These are phyloP conservation scores for Stagonosporopsis rhizophila DNA, from an alignment of 2,329 filamentous ascomycete genomes.

Conservation along the genomic window DNA sequence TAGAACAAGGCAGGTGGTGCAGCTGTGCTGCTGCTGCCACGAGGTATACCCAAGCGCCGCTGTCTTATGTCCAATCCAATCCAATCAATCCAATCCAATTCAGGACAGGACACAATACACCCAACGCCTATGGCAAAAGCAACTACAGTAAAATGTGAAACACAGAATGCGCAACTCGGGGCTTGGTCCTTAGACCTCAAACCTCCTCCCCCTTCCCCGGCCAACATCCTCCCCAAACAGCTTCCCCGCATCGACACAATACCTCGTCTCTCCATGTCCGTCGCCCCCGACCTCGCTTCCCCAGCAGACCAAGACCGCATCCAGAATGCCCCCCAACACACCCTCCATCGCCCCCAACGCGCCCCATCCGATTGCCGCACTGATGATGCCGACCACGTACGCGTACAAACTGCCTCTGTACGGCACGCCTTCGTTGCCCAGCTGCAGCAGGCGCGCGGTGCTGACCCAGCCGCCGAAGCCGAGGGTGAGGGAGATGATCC, in stretches of 20 bases:
- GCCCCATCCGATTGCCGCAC: conserved; percentile 93
- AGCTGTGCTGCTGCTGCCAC: background rate
- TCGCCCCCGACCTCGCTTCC: conserved; percentile 72
- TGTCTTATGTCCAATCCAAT: background rate
- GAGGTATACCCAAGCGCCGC: background rate
- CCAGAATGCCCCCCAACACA: conserved; percentile 83
- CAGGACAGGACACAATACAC: no score
- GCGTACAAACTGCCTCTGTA: conserved; percentile 85
- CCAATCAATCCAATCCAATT: no score
- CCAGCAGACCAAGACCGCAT: conserved; percentile 92
- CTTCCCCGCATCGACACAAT: conserved; percentile 90
- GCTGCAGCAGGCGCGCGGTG: conserved; percentile 78
- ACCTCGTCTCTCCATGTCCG: conserved; percentile 72
- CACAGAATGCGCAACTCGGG: background rate
- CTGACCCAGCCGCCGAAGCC: conserved; percentile 98
- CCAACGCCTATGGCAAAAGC: background rate
- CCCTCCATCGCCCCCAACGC: conserved; percentile 91
- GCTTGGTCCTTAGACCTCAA: conserved; percentile 31
- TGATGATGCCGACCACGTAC: conserved; percentile 90
- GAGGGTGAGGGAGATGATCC: conserved; percentile 87
- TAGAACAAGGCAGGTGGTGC: background rate
- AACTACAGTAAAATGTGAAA: background rate
- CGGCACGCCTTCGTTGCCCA: conserved; percentile 59
- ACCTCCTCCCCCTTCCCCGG: conserved; percentile 32
- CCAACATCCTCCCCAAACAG: conserved; percentile 71